Evolutionary conservation across 768 basidiomycete genomes (phyloP), one percentile per base, ranked within the genome.

Genomic region (Fomitopsis pulvina): DNA sequence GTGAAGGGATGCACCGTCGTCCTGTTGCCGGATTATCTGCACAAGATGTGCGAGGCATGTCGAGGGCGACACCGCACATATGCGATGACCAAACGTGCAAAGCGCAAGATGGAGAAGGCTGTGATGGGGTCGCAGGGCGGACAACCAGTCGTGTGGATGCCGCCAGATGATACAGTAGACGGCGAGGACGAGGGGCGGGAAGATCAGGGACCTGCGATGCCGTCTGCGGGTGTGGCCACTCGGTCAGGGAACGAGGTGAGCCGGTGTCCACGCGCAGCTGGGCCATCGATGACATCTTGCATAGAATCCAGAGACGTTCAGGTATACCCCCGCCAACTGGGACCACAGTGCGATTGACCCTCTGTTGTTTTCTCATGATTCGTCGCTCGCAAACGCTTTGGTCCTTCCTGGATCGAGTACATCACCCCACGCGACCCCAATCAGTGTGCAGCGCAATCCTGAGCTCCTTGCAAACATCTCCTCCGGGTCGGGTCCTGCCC

Each of bases 21-120:
- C 3, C 52, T 76, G 21, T 55, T 63, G n/a, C 43, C 48, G 5
- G 61, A 60, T 5, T 63, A 65, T 18, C 40, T 55, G 3, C 70
- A 66, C 59, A 78, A 74, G 62, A 79, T 80, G 78, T 81, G 78
- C 67, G 72, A 76, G 20, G 55, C 53, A 0, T 80, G 78, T 63
- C 68, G 78, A 21, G 68, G 69, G 30, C 69, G 74, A 16, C 78
- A 80, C 57, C 71, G 77, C 24, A 60, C 70, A 4, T 79, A 81
- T 43, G 77, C 75, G 9, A 71, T 60, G 29, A 76, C 77, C 3
- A 79, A 79, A 57, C 64, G 77, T 14, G 71, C 72, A 4, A 69
- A 72, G 48, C 63, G 76, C 50, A 79, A 78, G 59, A 55, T 68
- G 54, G 78, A 81, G 60, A 80, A 79, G 59, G 71, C 70, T 0